Base-by-base conservation (phyloP, 129 eudicot species). In the Rutidosis leptorrhynchoides region DNA sequence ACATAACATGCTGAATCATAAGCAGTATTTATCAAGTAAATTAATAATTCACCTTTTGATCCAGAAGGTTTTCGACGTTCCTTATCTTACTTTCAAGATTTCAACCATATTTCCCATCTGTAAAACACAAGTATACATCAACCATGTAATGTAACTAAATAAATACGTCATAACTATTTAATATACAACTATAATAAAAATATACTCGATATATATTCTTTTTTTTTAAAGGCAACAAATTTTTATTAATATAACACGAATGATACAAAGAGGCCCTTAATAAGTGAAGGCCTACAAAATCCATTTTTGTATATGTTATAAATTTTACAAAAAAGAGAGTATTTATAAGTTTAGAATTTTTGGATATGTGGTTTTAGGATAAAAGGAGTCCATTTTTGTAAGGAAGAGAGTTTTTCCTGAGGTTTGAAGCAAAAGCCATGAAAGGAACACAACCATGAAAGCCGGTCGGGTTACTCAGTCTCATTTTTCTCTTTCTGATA, bases 31-130 rank as follows among this genome's bases (percentile, higher is more conserved):
- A 22, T 43, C 51, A 32, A 3, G 26, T 42, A 12, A 55, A 1
- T 17, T 43, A 1, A 62, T n/a, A 15, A 23, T 74, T 54, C 22
- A 88, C 98, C 96, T 88, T 88, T 77, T 88, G 92, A 22, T 93
- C 87, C 12, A 93, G 69, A 60, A 77, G 81, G 57, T 72, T 78
- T 61, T 84, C 92, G 1, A 65, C 65, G 37, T 56, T 26, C 15
- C 77, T 62, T 23, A 85, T 84, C 76, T 88, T 93, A 72, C 76
- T 87, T 33, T 85, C 96, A 77, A 85, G 73, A 30, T 86, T 88
- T 81, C 96, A 85, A 82, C n/a, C n/a, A n/a, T n/a, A n/a, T n/a
- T n/a, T n/a, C n/a, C n/a, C n/a, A n/a, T n/a, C n/a, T n/a, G n/a
- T 43, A 58, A 58, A 79, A 59, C 54, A 63, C 48, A 45, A 62